Evolutionary conservation across 257 asterid genomes (phyloP), one percentile per base, ranked within the genome.

Genomic region (Gentiana macrophylla): DNA sequence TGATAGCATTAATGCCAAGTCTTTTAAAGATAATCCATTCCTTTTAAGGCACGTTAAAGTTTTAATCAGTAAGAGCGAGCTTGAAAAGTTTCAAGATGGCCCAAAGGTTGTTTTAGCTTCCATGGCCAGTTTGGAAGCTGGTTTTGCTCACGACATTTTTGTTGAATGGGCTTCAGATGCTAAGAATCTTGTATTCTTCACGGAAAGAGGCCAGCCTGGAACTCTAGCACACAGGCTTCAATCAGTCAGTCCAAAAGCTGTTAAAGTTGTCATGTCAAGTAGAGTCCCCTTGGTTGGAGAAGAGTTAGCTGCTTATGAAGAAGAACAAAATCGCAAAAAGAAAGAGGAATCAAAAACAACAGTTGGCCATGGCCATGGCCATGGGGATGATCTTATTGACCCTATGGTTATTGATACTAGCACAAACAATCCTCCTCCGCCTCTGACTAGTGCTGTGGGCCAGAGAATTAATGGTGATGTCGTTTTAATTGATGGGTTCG

Each of bases 291-390:
- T 91, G 76, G 94, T 77, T 69, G 98, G 97, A 67, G 98, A 91
- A 75, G 98, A 91, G 78, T 72, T 91, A 79, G 94, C 95, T 72
- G 98, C 98, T 60, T 91, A 91, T 75, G 98, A 91, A 77, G 97
- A 87, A 77, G 97, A 85, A 71, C 94, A 83, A 72, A 77, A 73
- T 55, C 82, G 79, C 15, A 83, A 72, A 62, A 81, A 71, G 68
- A 77, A 84, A 76, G 98, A 91, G 72, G 90, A 84, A 79, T 72
- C 87, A 65, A 85, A 83, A 77, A 79, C 81, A 57, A 59, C 78
- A 62, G 66, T 73, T 60, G 24, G 24, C 24, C 24, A 49, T 1
- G 77, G 74, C 59, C 75, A 65, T 60, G 24, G 24, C 24, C 24
- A 49, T 1, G 77, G 74, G 61, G 77, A 65, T 7, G 98, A 88